These are phyloP conservation scores for Tolypocladium tundrense DNA, from an alignment of 2,329 filamentous ascomycete genomes.

Conservation along the genomic window DNA sequence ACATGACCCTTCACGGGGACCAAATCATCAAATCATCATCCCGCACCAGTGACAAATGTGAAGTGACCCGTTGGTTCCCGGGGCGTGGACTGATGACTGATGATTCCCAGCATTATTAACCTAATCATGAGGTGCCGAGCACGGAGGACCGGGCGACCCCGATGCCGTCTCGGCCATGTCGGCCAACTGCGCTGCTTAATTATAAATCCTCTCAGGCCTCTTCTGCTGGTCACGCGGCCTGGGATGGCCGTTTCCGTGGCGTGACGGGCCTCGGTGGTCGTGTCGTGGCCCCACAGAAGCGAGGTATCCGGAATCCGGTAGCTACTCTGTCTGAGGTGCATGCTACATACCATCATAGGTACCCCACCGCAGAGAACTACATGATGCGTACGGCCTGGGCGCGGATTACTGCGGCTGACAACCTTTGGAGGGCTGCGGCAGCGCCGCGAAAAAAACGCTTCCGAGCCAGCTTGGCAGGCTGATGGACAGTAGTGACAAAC, in stretches of 20 bases:
- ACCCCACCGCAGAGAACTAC: neutral
- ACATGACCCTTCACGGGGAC: conserved; percentile 11
- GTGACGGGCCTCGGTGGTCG: neutral
- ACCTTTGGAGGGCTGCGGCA: neutral
- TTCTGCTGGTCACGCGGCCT: neutral
- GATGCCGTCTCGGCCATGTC: neutral
- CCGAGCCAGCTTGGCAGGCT: neutral
- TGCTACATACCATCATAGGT: neutral
- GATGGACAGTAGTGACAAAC: neutral
- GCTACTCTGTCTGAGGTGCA: neutral
- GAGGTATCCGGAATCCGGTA: neutral
- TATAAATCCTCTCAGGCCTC: neutral
- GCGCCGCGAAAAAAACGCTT: neutral
- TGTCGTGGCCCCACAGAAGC: neutral
- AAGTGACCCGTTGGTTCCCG: neutral
- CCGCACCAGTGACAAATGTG: neutral
- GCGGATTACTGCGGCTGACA: neutral
- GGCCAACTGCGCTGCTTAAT: neutral
- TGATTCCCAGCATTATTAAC: neutral
- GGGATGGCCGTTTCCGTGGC: neutral
- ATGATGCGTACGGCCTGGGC: neutral
- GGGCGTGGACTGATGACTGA: neutral
- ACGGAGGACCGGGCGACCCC: neutral
- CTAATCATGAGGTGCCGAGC: neutral
- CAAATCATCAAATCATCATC: neutral